Conservation (phyloP, 1,139 yeast species). For the Pichia norvegensis region DNA sequence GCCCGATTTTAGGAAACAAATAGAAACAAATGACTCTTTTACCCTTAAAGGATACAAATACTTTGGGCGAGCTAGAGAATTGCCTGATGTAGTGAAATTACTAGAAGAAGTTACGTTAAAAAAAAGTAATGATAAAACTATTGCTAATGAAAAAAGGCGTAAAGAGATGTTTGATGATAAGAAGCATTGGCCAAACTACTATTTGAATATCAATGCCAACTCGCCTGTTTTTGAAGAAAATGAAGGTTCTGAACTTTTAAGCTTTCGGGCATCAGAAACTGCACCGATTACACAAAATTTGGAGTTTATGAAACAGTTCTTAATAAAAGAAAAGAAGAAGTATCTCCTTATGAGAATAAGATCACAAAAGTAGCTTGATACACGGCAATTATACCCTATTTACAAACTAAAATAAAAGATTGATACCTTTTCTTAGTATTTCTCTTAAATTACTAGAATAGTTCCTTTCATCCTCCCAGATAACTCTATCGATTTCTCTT, state of each 20-base stretch:
- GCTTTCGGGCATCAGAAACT: background rate
- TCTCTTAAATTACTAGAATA: constrained; percentile 29
- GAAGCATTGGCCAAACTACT: constrained; percentile 4
- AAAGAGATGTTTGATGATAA: background rate
- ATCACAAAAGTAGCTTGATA: background rate
- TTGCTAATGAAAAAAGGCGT: background rate
- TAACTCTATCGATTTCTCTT: constrained; percentile 60
- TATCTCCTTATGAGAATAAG: constrained; percentile 3
- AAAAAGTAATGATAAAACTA: constrained; percentile 5
- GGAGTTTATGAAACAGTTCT: constrained; percentile 4
- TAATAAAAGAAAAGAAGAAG: constrained; percentile 8
- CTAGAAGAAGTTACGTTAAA: constrained; percentile 34
- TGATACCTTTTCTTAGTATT: constrained; percentile 20
- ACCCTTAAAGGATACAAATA: constrained; percentile 53
- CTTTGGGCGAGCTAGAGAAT: constrained; percentile 76
- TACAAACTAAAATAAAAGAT: constrained; percentile 17
- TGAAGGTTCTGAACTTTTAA: background rate
- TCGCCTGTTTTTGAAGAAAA: background rate
- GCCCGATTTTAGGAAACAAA: constrained; percentile 33
- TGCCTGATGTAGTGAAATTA: constrained; percentile 63
- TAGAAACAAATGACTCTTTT: constrained; percentile 7
- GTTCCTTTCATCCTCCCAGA: constrained; percentile 57
- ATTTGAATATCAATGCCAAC: background rate
- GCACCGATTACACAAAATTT: background rate
- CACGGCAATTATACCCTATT: background rate